Base-by-base conservation (phyloP, 495 filamentous ascomycete genomes). In the Tuber brumale region DNA sequence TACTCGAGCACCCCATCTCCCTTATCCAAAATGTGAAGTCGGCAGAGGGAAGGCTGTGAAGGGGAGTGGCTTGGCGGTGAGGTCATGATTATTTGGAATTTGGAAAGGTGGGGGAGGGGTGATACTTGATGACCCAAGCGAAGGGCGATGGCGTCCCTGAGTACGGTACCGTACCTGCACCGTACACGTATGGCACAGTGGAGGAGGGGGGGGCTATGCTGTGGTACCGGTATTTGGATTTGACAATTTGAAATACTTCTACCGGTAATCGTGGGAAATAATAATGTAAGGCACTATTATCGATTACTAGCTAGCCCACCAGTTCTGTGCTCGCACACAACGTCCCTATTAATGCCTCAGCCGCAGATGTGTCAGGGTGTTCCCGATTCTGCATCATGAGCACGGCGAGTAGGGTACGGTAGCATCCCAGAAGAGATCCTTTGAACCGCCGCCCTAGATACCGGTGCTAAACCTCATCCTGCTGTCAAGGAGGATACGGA, bases 11-110 rank as follows among this genome's bases (percentile, higher is more conserved):
- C 23, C 46, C 19, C 71, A 70, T 75, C 41, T 37, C 6, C 41
- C 9, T 79, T 75, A 74, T 74, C 31, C 6, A 19, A 27, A 4
- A 43, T 39, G 35, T 71, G 19, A 74, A 16, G 57, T n/a, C 37
- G n/a, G 57, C 37, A 3, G 37, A 39, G 43, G 61, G 43, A 37
- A 69, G 41, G 48, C 66, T 27, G 6, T 66, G 45, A n/a, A 70
- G 70, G 10, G 71, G 75, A 43, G 21, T 41, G 42, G 69, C 75
- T 73, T 73, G 74, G 73, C 75, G 61, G 76, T 77, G 75, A 73
- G 70, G 71, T 73, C 75, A 77, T 44, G 16, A 61, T 73, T 72
- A 77, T 76, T 77, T 77, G 70, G 75, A 77, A 77, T 78, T 61
- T n/a, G 51, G 70, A 18, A 35, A 66, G 14, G 57, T 35, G 14